Evolutionary conservation across 768 basidiomycete genomes (phyloP).

Genomic region (Solioccasus polychromus): DNA sequence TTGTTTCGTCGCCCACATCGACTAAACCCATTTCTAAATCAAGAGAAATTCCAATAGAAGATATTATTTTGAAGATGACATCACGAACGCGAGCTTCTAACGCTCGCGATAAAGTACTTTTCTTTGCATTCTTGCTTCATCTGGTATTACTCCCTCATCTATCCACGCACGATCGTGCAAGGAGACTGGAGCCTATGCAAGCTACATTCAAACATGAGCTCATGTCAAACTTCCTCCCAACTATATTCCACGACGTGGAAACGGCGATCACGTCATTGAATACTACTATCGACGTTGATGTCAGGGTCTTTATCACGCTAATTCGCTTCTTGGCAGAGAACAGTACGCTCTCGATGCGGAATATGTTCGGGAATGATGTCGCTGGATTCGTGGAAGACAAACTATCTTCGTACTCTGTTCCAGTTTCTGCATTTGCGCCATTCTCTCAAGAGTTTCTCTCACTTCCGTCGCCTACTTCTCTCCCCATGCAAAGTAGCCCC

Average conservation of each 20-base stretch:
- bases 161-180: conserved; percentile 41
- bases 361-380: conserved; percentile 31
- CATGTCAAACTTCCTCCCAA: conserved; percentile 39
- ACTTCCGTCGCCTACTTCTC: background rate
- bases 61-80: conserved; percentile 12
- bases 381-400: conserved; percentile 20
- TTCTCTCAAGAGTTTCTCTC: conserved; percentile 22
- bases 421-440: conserved; percentile 17
- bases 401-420: conserved; percentile 19
- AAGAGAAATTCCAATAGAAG: background rate
- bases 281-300: conserved; percentile 48
- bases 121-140: conserved; percentile 40
- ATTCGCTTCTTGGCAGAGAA: conserved; percentile 36
- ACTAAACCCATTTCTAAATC: background rate
- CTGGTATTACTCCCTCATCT: conserved; percentile 36
- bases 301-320: conserved; percentile 47
- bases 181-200: conserved; percentile 26
- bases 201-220: conserved; percentile 33
- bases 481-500: background rate
- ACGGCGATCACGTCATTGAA: conserved; percentile 17
- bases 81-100: conserved; percentile 1
- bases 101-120: conserved; percentile 18
- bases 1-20: background rate
- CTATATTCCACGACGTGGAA: conserved; percentile 33
- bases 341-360: conserved; percentile 13